Base-by-base conservation (phyloP, 108 stramenopile species). In the Cylindrotheca fusiformis region DNA sequence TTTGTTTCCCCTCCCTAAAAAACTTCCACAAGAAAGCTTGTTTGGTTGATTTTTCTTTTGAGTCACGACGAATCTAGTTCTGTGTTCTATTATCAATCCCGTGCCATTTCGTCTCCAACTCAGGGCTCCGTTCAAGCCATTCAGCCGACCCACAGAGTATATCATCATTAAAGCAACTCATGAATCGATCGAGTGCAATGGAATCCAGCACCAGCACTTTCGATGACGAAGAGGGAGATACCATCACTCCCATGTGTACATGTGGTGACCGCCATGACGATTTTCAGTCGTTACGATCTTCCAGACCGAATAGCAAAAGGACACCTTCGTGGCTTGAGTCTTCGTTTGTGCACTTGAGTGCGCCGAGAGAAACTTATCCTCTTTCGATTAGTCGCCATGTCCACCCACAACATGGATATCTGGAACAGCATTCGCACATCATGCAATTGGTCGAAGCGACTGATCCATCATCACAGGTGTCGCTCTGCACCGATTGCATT, bases 401-500 rank as follows among this genome's bases (percentile, higher is more conserved):
- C 30, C 63, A 46, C 31, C 46, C 56, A 8, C 21, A 28, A 23
- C 69, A 71, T 51, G 71, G 71, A n/a, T 68, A 65, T 24, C 26
- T 55, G 46, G 67, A 72, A 61, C 19, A 65, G 27, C 58, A 60
- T 22, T 56, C 54, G 10, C 71, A 72, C 30, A 3, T 62, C 19
- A n/a, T 26, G 19, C 55, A 62, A 48, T 48, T 72, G 19, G 54
- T 72, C 22, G 26, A 57, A 32, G 77, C 41, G 5, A 62, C 67
- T 19, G 20, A 50, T 12, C n/a, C 45, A 17, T 25, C 25, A 29
- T 58, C 67, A 6, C 33, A 58, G 30, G 67, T 75, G 0, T 65
- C 58, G 44, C 57, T 80, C 8, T 75, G 79, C 30, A 28, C 49
- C 10, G 68, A 79, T 33, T 76, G 78, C 55, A 64, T 76, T 19